phyloP scores from a whole-genome alignment of 2,329 filamentous ascomycete genomes.

The Ophiostoma novo-ulmi region DNA sequence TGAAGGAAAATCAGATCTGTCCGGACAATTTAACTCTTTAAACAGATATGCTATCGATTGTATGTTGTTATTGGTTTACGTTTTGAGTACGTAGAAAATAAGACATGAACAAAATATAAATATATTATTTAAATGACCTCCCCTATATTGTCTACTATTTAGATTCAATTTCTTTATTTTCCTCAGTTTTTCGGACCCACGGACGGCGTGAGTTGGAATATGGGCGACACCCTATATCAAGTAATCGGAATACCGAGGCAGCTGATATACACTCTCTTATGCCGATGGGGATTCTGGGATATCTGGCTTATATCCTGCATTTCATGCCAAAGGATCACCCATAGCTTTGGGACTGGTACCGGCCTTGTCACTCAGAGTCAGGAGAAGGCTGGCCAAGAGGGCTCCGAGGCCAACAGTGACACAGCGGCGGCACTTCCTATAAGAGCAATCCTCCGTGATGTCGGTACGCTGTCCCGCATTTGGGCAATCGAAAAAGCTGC shows the following conservation, averaged over 20 bases:
- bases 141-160: neutral
- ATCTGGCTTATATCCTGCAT: neutral
- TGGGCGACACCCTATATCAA: neutral
- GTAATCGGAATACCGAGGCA: neutral
- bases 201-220: neutral
- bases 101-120: too few species aligned
- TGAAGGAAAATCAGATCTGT: neutral
- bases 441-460: neutral
- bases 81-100: too few species aligned
- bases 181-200: neutral
- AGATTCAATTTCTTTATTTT: neutral
- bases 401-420: neutral
- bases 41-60: too few species aligned
- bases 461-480: neutral
- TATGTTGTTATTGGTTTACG: too few species aligned
- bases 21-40: neutral
- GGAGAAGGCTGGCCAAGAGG: neutral
- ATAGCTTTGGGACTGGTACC: neutral
- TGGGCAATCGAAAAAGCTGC: neutral
- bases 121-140: neutral
- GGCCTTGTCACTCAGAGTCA: neutral
- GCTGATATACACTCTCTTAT: neutral
- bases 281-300: too few species aligned
- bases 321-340: neutral
- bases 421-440: neutral